Evolutionary conservation across 2,329 filamentous ascomycete species (phyloP).

Genomic region (Venturia carpophila): DNA sequence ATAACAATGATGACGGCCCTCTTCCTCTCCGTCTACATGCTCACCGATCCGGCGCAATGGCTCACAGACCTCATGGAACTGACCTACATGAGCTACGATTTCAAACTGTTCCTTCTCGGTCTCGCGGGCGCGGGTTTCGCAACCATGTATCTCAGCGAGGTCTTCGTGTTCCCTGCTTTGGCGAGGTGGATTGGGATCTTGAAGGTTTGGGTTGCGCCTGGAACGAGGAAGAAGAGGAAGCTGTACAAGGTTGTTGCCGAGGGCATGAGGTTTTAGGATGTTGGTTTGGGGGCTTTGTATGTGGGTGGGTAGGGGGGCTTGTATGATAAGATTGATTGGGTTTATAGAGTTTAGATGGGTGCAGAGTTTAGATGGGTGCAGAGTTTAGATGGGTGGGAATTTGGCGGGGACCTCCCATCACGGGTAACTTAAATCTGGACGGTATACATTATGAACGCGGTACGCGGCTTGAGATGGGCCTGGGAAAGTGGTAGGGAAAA

Average conservation of each 20-base stretch:
- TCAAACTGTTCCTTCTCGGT: constrained; percentile 62
- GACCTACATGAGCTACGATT: constrained; percentile 64
- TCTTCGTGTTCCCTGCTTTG: constrained; percentile 54
- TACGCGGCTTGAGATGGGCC: too few species aligned
- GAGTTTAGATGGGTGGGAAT: background rate
- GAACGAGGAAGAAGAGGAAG: constrained; percentile 17
- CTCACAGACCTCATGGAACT: constrained; percentile 74
- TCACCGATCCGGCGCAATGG: constrained; percentile 63
- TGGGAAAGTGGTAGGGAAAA: too few species aligned
- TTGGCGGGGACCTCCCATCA: too few species aligned
- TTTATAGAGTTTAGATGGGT: background rate
- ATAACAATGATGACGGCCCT: constrained; percentile 64
- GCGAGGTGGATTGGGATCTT: constrained; percentile 14
- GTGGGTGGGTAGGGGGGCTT: too few species aligned
- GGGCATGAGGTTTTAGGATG: constrained; percentile 17
- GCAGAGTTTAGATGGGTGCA: too few species aligned
- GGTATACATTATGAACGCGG: too few species aligned
- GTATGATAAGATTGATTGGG: background rate
- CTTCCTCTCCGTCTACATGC: constrained; percentile 67
- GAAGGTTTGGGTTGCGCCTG: constrained; percentile 1
- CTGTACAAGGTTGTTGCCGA: constrained; percentile 21
- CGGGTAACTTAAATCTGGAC: too few species aligned
- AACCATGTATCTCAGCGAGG: constrained; percentile 64
- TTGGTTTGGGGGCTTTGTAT: background rate
- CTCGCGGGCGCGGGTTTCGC: constrained; percentile 63